phyloP scores from a whole-genome alignment of 352 stramenopile species.

The Discostella stelligera region DNA sequence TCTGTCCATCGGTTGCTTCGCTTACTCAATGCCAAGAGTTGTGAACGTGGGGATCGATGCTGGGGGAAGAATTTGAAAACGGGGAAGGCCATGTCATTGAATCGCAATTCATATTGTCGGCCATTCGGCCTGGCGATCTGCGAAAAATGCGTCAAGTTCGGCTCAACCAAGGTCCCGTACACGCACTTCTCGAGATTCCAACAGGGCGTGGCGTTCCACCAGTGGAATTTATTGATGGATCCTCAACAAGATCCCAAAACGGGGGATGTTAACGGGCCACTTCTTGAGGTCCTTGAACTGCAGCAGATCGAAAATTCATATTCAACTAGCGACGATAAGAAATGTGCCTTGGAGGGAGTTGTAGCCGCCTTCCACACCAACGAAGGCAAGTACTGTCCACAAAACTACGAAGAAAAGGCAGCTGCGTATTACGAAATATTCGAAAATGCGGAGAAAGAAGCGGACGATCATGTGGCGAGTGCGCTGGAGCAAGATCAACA shows the following conservation, averaged over 20 bases:
- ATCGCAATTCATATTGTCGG: slow-evolving; percentile 8
- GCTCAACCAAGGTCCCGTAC: slow-evolving; percentile 30
- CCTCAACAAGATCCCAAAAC: slow-evolving; percentile 21
- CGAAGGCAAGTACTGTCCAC: slow-evolving; percentile 8
- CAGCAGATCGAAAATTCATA: slow-evolving; percentile 47
- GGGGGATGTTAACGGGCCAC: slow-evolving; percentile 20
- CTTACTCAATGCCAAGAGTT: slow-evolving; percentile 38
- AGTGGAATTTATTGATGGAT: slow-evolving; percentile 45
- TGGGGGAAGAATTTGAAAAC: slow-evolving; percentile 44
- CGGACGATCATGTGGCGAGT: slow-evolving; percentile 16
- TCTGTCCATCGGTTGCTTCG: slow-evolving; percentile 36
- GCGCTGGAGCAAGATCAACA: slow-evolving; percentile 13
- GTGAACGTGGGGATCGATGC: slow-evolving; percentile 42
- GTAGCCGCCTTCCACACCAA: slow-evolving; percentile 5
- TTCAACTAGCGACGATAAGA: slow-evolving; percentile 21
- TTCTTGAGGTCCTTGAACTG: slow-evolving; percentile 33
- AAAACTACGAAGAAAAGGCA: slow-evolving; percentile 34
- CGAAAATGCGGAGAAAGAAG: slow-evolving; percentile 36
- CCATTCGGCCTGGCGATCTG: slow-evolving; percentile 50
- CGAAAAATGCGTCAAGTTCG: slow-evolving; percentile 49
- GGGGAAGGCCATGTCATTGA: slow-evolving; percentile 22
- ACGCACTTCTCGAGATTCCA: slow-evolving; percentile 32
- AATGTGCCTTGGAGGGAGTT: slow-evolving; percentile 12
- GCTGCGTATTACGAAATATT: slow-evolving; percentile 23
- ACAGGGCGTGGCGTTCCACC: slow-evolving; percentile 33